These are phyloP conservation scores for Podospora conica DNA, from an alignment of 495 filamentous ascomycete species.

Conservation along the genomic window DNA sequence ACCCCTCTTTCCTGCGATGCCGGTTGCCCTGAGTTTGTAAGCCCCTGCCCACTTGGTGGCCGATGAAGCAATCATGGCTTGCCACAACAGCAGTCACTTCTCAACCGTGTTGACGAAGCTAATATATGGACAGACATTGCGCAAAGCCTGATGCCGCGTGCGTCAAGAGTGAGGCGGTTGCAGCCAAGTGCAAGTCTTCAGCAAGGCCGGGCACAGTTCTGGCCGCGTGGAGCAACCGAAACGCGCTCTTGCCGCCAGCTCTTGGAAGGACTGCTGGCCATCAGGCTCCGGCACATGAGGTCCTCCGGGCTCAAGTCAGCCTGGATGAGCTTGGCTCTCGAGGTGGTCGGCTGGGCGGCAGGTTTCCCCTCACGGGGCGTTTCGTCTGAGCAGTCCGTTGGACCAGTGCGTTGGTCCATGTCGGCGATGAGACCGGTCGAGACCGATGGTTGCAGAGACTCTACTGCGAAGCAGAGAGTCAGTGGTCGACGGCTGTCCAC, in stretches of 20 bases:
- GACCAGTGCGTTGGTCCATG: not conserved
- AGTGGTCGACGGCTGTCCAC: conserved; percentile 9
- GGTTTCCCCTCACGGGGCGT: not conserved
- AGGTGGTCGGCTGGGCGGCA: not conserved
- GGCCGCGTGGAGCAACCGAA: not conserved
- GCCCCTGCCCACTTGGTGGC: not conserved
- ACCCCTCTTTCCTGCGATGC: not conserved
- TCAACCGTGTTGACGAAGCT: conserved; percentile 5
- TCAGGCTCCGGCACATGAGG: not conserved
- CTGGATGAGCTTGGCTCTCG: not conserved
- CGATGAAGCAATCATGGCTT: conserved; percentile 18
- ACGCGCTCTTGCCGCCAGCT: conserved; percentile 7
- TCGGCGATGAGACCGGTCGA: not conserved
- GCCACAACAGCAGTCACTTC: conserved; percentile 16
- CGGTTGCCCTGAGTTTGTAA: not conserved
- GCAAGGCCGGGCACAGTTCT: not conserved
- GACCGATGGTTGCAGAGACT: not conserved
- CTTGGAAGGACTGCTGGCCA: not conserved
- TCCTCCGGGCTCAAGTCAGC: not conserved
- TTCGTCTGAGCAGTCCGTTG: not conserved
- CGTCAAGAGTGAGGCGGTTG: conserved; percentile 14
- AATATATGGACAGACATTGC: conserved; percentile 1
- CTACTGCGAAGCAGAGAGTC: not conserved
- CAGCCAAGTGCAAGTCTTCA: conserved; percentile 12
- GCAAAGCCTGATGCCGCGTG: not conserved